Evolutionary conservation across 495 filamentous ascomycete species (phyloP), one percentile per base, ranked within the genome.

Genomic region (Podospora tetraspora): DNA sequence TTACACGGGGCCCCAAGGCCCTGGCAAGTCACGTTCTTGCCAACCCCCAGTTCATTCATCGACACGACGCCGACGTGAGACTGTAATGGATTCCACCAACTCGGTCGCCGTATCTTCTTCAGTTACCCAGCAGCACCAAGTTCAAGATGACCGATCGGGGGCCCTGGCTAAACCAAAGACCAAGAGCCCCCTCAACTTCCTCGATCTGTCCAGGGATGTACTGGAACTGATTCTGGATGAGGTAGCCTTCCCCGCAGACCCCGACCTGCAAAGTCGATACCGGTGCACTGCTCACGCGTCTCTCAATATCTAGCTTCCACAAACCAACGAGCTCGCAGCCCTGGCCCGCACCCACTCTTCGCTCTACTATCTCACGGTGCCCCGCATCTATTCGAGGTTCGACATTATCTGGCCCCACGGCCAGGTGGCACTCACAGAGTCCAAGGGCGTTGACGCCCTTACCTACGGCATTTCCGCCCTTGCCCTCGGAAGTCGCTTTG

Each of bases 381-480:
- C 93, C 11, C 87, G 90, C 64, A 96, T 98, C 73, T 98, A 98
- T 76, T 91, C 91, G 1, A 88, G 92, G 27, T 97, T 98, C 76
- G 92, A 97, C 75, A 97, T 97, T 69, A 90, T 95, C 56, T 98
- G 94, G 94, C 94, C 94, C 0, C 92, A 96, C 70, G 86, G 84
- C 7, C 80, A 85, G 59, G 80, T 84, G 23, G 79, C 86, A 3
- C 81, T 86, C 4, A 88, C 91, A 67, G 86, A 90, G 62, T 84
- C 89, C 13, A 85, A 87, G 29, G 92, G 91, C 57, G 92, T 97
- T 30, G 94, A 97, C 81, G 93, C 94, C 56, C 85, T 97, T 22
- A 96, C 94, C 0, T 96, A 96, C 76, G 94, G 94, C 3, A 82
- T 98, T 16, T 88, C 92, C 16, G 97, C 94, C 0, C 81, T 98